Evolutionary conservation across 202 grass and related monocot species (phyloP).

Genomic region (Dendrocalamus latiflorus): DNA sequence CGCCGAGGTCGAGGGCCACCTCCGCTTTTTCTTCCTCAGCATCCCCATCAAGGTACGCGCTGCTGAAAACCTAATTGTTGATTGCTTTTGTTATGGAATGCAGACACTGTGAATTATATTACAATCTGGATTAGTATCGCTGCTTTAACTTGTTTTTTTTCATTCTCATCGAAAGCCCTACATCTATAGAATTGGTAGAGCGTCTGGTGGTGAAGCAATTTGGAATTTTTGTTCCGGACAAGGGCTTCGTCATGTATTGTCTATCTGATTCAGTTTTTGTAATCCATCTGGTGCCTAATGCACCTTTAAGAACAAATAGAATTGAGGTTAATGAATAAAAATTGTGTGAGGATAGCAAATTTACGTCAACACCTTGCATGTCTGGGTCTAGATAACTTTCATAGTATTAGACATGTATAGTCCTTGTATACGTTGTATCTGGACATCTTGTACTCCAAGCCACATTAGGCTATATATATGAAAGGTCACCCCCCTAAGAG

Average conservation of each 20-base stretch:
- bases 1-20: constrained; percentile 59
- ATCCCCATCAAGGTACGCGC: constrained; percentile 67
- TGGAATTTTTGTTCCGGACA: too few species aligned
- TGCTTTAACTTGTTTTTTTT: background rate
- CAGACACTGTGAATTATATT: background rate
- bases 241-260: background rate
- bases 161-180: background rate
- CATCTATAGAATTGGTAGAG: background rate
- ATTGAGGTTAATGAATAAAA: background rate
- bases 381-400: background rate
- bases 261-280: background rate
- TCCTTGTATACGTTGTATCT: too few species aligned
- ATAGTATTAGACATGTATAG: too few species aligned
- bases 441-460: too few species aligned
- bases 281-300: background rate
- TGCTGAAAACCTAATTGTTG: background rate
- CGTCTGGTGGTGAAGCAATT: background rate
- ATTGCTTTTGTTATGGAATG: background rate
- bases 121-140: background rate
- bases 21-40: constrained; percentile 64
- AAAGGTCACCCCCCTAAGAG: too few species aligned
- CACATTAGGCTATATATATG: too few species aligned
- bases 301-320: background rate
- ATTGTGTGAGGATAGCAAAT: background rate
- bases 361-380: background rate